phyloP scores from a whole-genome alignment of 2,329 filamentous ascomycete species.

The Hypoxylon sp. region DNA sequence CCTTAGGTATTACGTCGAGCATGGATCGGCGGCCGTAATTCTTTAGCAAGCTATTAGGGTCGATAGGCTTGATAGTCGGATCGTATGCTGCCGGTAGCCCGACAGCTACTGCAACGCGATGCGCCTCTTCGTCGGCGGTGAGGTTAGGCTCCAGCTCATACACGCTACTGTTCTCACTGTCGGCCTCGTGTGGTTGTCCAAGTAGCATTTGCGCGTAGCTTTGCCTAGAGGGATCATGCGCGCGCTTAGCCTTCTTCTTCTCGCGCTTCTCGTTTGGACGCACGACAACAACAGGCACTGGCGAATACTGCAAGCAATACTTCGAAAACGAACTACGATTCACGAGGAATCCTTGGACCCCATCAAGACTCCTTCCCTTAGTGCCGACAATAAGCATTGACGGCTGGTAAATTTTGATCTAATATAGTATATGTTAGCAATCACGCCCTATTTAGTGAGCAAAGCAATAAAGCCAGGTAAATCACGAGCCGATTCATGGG shows the following conservation, averaged over 20 bases:
- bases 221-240: conserved; percentile 80
- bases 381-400: conserved; percentile 93
- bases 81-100: conserved; percentile 75
- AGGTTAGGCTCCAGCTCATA: conserved; percentile 70
- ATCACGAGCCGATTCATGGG: not conserved
- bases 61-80: conserved; percentile 73
- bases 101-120: conserved; percentile 74
- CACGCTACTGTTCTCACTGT: conserved; percentile 66
- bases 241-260: conserved; percentile 90
- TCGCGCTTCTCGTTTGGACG: conserved; percentile 88
- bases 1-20: conserved; percentile 40
- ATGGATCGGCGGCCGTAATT: conserved; percentile 43
- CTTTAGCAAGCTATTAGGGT: conserved; percentile 53
- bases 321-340: conserved; percentile 88
- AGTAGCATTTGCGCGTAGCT: conserved; percentile 85
- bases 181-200: conserved; percentile 70
- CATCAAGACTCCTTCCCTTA: conserved; percentile 84
- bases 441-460: conserved; percentile 9
- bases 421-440: conserved; percentile 34
- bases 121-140: conserved; percentile 74
- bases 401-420: conserved; percentile 94
- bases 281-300: conserved; percentile 93
- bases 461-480: not conserved
- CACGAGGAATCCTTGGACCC: conserved; percentile 87
- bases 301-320: conserved; percentile 94